phyloP scores from a whole-genome alignment of 2,329 filamentous ascomycete genomes.

The Ophiognomonia clavigignenti-juglandacearum region DNA sequence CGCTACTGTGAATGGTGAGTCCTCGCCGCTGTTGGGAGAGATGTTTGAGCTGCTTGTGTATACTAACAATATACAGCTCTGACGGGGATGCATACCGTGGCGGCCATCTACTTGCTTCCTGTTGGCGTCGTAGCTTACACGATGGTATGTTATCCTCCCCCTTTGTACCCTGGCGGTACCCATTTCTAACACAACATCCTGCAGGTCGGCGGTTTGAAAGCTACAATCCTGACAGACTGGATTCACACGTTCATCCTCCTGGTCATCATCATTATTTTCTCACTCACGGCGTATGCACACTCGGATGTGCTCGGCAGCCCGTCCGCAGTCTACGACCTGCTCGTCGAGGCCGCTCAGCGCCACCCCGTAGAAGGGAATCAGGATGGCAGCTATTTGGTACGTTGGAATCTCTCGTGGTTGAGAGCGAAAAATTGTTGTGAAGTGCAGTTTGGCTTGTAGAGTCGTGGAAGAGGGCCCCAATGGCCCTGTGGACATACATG shows the following conservation, averaged over 20 bases:
- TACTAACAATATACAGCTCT: too few relatives aligned
- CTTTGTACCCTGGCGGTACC: too few relatives aligned
- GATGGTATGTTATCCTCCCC: slow-evolving; percentile 2
- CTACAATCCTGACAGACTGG: slow-evolving; percentile 81
- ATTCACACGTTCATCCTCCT: slow-evolving; percentile 82
- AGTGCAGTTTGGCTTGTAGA: neutral
- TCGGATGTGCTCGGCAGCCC: slow-evolving; percentile 70
- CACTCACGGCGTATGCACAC: slow-evolving; percentile 76
- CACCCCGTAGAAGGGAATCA: slow-evolving; percentile 79
- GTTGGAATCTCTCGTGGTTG: neutral
- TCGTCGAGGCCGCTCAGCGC: slow-evolving; percentile 60
- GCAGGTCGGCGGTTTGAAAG: slow-evolving; percentile 79
- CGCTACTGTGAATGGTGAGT: slow-evolving; percentile 70
- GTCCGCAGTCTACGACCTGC: slow-evolving; percentile 69
- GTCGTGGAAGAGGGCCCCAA: too few relatives aligned
- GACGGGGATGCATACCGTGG: slow-evolving; percentile 71
- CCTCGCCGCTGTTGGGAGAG: too few relatives aligned
- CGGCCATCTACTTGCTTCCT: slow-evolving; percentile 79
- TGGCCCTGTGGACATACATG: neutral
- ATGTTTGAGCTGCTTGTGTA: too few relatives aligned
- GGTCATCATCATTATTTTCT: slow-evolving; percentile 80
- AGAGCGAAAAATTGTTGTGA: neutral
- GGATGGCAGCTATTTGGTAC: slow-evolving; percentile 66
- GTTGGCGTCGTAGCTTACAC: slow-evolving; percentile 79
- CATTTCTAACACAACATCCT: too few relatives aligned